Base-by-base conservation (phyloP, 2,329 filamentous ascomycete genomes). In the Calonectria pseudoreteaudii region DNA sequence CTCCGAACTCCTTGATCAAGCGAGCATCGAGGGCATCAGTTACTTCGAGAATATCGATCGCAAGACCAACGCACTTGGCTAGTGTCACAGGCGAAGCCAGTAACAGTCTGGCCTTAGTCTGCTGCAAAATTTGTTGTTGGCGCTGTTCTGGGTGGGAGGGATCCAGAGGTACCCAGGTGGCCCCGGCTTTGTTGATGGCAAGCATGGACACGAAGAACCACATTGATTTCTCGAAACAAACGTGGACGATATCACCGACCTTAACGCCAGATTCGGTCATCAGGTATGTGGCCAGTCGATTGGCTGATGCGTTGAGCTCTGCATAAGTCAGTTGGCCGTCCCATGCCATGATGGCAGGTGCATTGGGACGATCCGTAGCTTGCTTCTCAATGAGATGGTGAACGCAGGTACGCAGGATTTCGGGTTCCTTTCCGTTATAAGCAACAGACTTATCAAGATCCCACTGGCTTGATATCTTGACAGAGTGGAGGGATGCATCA, bases 241-340 rank as follows among this genome's bases (percentile, higher is more conserved):
- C 4, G 0, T 70, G 72, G 4, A 76, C 38, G 2, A 75, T 20
- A 16, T 41, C 20, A 11, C 56, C 56, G 6, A 47, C 34, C 23
- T n/a, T 14, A 14, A 38, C 64, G 9, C 23, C 49, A 44, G 47
- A 41, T 36, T 66, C 28, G 11, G 36, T 20, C 13, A 52, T 64
- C 4, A 80, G 68, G 16, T 68, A 31, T 16, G 10, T 26, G 2
- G 72, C 73, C 6, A 80, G 23, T 3, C 11, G 6, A 3, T 34
- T 68, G 1, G 78, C 30, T 4, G 70, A 18, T 1, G 9, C n/a
- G 14, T 76, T 67, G 1, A 80, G 64, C 9, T 77, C 64, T 0
- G 11, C 23, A 26, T 78, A 83, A 0, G 79, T 80, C 4, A 81
- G 62, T 1, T 76, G 20, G 2, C 77, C 79, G 41, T 83, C 80